These are phyloP conservation scores for Daldinia eschscholtzii DNA, from an alignment of 2,329 filamentous ascomycete genomes.

Conservation along the genomic window DNA sequence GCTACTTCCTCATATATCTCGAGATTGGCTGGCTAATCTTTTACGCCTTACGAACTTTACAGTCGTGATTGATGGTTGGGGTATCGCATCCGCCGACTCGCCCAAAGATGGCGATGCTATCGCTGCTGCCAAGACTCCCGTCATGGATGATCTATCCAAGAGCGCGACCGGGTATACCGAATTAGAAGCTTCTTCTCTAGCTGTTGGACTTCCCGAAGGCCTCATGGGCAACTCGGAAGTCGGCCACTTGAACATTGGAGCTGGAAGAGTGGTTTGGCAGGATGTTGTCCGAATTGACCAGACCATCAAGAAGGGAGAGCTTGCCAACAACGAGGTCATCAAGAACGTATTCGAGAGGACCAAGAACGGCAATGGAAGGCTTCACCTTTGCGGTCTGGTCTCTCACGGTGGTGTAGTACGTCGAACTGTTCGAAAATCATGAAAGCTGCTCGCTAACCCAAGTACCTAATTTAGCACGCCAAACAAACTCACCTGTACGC, in stretches of 20 bases:
- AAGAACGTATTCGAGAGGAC: constrained; percentile 81
- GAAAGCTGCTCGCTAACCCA: no score
- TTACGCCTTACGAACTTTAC: constrained; percentile 41
- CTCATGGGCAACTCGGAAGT: constrained; percentile 99
- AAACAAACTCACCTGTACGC: constrained; percentile 94
- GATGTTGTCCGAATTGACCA: constrained; percentile 97
- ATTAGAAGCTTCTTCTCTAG: constrained; percentile 94
- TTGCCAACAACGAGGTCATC: constrained; percentile 82
- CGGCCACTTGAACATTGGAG: constrained; percentile 98
- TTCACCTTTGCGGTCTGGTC: constrained; percentile 92
- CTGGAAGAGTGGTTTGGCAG: constrained; percentile 97
- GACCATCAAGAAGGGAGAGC: constrained; percentile 86
- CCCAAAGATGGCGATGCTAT: constrained; percentile 95
- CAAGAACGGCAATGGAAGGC: constrained; percentile 88
- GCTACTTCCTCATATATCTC: constrained; percentile 68
- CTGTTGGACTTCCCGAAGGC: constrained; percentile 94
- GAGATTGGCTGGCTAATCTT: constrained; percentile 68
- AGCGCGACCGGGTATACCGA: constrained; percentile 87
- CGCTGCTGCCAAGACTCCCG: constrained; percentile 89
- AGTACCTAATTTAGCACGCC: constrained; percentile 82
- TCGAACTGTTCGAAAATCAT: constrained; percentile 37
- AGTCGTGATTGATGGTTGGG: constrained; percentile 99
- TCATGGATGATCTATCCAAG: constrained; percentile 92
- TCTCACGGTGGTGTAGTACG: constrained; percentile 91
- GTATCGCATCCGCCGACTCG: constrained; percentile 83